Evolutionary conservation across 1,284 basidiomycete genomes (phyloP).

Genomic region (Cutaneotrichosporon spelunceum): DNA sequence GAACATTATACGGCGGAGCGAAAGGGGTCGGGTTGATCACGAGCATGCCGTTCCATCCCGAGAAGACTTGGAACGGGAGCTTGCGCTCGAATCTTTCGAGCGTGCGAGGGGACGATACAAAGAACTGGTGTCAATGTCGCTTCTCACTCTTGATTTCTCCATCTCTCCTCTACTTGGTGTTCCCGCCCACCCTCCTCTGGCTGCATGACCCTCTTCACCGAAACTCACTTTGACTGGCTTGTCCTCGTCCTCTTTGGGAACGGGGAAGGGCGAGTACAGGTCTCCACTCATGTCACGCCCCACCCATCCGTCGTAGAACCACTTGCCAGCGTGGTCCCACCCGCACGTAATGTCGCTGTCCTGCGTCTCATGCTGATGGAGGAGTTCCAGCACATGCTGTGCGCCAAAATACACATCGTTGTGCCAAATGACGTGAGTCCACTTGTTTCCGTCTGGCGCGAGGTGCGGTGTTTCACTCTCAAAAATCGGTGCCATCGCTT

Average conservation of each 20-base stretch:
- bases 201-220: too few relatives aligned
- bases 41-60: constrained; percentile 60
- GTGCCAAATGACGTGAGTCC: constrained; percentile 50
- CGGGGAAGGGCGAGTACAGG: constrained; percentile 46
- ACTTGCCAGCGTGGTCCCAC: constrained; percentile 51
- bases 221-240: constrained; percentile 45
- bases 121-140: constrained; percentile 30
- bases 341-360: constrained; percentile 53
- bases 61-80: constrained; percentile 53
- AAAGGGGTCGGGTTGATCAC: constrained; percentile 48
- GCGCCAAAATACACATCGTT: constrained; percentile 54
- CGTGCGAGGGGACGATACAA: constrained; percentile 40
- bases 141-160: neutral
- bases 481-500: constrained; percentile 50
- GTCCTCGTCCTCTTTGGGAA: constrained; percentile 46
- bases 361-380: constrained; percentile 51
- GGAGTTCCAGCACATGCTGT: constrained; percentile 51
- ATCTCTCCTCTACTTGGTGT: too few relatives aligned
- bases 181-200: neutral
- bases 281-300: constrained; percentile 51
- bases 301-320: constrained; percentile 55
- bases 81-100: constrained; percentile 38
- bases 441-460: constrained; percentile 44
- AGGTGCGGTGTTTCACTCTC: constrained; percentile 32
- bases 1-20: constrained; percentile 43